Evolutionary conservation across 768 basidiomycete species (phyloP).

Genomic region (Pholiota conissans): DNA sequence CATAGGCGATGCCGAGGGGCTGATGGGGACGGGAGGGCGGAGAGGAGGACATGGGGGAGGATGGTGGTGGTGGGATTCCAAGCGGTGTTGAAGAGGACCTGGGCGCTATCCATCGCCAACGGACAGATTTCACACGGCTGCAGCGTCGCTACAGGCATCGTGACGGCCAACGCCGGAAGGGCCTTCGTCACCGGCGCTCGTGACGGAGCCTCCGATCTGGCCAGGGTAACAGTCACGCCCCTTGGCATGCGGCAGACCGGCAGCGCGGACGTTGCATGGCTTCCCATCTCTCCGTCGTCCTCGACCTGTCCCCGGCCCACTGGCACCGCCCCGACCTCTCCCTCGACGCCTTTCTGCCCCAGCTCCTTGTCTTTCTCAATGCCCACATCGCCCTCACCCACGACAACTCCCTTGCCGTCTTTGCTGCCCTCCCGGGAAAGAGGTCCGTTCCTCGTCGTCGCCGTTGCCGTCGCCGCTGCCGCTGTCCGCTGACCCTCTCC

Average conservation of each 20-base stretch:
- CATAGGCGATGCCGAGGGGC: slow-evolving; percentile 57
- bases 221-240: slow-evolving; percentile 21
- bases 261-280: slow-evolving; percentile 18
- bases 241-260: slow-evolving; percentile 10
- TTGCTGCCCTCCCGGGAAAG: slow-evolving; percentile 82
- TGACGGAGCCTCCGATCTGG: slow-evolving; percentile 49
- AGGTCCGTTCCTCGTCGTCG: slow-evolving; percentile 52
- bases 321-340: slow-evolving; percentile 79
- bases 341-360: slow-evolving; percentile 75
- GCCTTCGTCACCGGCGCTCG: slow-evolving; percentile 57
- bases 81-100: slow-evolving; percentile 42
- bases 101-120: slow-evolving; percentile 56
- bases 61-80: slow-evolving; percentile 35
- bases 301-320: slow-evolving; percentile 85
- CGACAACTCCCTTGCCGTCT: slow-evolving; percentile 92
- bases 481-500: slow-evolving; percentile 9
- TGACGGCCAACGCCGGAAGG: slow-evolving; percentile 61
- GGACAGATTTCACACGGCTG: slow-evolving; percentile 56
- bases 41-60: slow-evolving; percentile 30
- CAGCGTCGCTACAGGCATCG: slow-evolving; percentile 56
- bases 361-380: slow-evolving; percentile 89
- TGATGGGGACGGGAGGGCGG: slow-evolving; percentile 32
- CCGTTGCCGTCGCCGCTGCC: slow-evolving; percentile 18
- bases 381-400: slow-evolving; percentile 88
- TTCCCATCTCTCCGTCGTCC: slow-evolving; percentile 75